Base-by-base conservation (phyloP, 2,329 filamentous ascomycete genomes). In the Metarhizium rileyi region DNA sequence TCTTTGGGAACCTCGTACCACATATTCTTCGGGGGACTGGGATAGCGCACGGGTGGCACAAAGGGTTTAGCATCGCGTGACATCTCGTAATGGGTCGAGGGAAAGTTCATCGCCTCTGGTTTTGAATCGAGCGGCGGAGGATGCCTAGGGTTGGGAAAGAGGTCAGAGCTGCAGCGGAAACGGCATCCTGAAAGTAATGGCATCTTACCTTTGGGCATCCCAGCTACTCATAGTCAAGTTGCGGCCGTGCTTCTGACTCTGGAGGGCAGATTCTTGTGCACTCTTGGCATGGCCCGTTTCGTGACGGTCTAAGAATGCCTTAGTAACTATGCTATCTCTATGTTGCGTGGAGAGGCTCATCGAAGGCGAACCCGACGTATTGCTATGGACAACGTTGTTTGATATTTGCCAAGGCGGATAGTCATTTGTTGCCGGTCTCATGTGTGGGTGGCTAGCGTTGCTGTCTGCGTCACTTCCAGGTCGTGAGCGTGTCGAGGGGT, bases 91-190 rank as follows among this genome's bases (percentile, higher is more conserved):
- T 81, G 81, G 50, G 82, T 80, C 44, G 76, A 76, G 16, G 90
- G 88, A 61, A 97, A 86, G 64, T 94, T 88, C 53, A 80, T 73
- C 6, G 90, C 91, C 73, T 97, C 93, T 8, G 90, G 90, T 61
- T 75, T 85, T 5, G 90, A 88, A 60, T 86, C 68, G 40, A 66
- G 50, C 10, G 81, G 81, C 51, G 82, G 81, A 42, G 82, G 69
- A 59, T 83, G 78, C 63, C 83, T 87, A 27, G 16, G 27, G 35
- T 50, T 61, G 33, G 18, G 23, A 8, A 7, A 30, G 44, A n/a
- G 23, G 40, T 58, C 47, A 52, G 44, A 23, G 49, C 40, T 23
- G 28, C 44, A 28, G 14, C 20, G 7, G n/a, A 7, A 38, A 9
- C 14, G 18, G 27, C 26, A 46, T 38, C 8, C 18, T n/a, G 2